A percentile compares a stretch with the other conserved stretches of the same genome.
Evolutionary conservation across 345 rosid species (phyloP).

Genomic region (Hypericum androsaemum): DNA sequence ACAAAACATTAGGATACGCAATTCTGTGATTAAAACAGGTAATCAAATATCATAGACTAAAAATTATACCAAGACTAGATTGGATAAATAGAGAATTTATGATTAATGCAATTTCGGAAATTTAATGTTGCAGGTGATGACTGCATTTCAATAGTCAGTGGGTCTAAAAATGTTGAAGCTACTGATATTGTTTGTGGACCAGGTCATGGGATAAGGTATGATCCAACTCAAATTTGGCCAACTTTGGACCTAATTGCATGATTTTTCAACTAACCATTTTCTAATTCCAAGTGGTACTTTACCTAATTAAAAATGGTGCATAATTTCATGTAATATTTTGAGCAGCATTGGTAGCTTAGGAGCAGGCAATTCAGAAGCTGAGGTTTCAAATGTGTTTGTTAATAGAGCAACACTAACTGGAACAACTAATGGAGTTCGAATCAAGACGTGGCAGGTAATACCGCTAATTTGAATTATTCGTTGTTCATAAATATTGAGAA

Average conservation of each 20-base stretch:
- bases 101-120: neutral
- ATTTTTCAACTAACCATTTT: neutral
- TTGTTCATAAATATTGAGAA: no score
- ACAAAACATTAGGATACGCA: slow-evolving; percentile 44
- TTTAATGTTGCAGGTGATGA: slow-evolving; percentile 60
- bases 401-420: slow-evolving; percentile 52
- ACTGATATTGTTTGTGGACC: slow-evolving; percentile 85
- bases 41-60: neutral
- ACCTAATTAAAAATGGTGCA: neutral
- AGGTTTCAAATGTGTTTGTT: slow-evolving; percentile 68
- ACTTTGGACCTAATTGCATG: slow-evolving; percentile 1
- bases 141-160: slow-evolving; percentile 78
- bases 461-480: neutral
- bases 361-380: slow-evolving; percentile 40
- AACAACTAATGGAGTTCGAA: slow-evolving; percentile 76
- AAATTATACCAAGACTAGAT: neutral
- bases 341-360: slow-evolving; percentile 86
- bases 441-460: slow-evolving; percentile 82
- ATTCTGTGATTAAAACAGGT: slow-evolving; percentile 68
- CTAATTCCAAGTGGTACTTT: neutral
- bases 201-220: slow-evolving; percentile 90
- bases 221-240: neutral
- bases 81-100: neutral
- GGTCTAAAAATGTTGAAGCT: slow-evolving; percentile 67
- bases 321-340: neutral